Percentiles rank a stretch among this genome's conserved stretches.
These are phyloP conservation scores for Penicillium coffeae DNA, from an alignment of 495 filamentous ascomycete genomes.

Conservation along the genomic window DNA sequence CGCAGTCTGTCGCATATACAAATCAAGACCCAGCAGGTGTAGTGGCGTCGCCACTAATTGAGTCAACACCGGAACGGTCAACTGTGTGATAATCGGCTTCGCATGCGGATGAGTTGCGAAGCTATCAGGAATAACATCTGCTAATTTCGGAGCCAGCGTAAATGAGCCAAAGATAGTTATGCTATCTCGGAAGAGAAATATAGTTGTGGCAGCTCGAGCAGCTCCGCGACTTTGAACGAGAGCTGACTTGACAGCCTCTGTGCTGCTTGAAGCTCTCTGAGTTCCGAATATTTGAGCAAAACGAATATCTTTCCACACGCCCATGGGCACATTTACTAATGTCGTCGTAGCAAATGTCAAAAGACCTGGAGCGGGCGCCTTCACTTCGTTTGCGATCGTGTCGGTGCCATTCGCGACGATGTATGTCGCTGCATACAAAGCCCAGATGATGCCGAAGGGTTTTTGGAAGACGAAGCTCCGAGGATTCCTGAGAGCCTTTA, in stretches of 20 bases:
- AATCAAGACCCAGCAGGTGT: conserved; percentile 31
- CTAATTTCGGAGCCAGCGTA: conserved; percentile 25
- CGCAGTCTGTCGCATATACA: conserved; percentile 27
- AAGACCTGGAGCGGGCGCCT: conserved; percentile 16
- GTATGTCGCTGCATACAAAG: conserved; percentile 33
- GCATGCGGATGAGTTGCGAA: conserved; percentile 20
- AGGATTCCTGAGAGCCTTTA: conserved; percentile 18
- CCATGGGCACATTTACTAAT: conserved; percentile 32
- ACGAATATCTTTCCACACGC: conserved; percentile 35
- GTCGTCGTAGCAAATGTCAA: conserved; percentile 26
- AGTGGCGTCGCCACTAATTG: conserved; percentile 34
- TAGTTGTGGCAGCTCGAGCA: conserved; percentile 19
- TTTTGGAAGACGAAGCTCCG: conserved; percentile 20
- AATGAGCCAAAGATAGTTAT: conserved; percentile 39
- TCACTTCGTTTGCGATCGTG: conserved; percentile 20
- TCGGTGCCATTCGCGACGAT: conserved; percentile 31
- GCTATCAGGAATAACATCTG: conserved; percentile 22
- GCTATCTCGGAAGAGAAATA: conserved; percentile 52
- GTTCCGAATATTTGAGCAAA: conserved; percentile 32
- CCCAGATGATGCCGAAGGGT: conserved; percentile 27
- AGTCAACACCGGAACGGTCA: conserved; percentile 29
- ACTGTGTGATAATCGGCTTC: conserved; percentile 29
- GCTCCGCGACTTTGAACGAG: conserved; percentile 11
- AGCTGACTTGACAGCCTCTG: conserved; percentile 1
- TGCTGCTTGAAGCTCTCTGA: conserved; percentile 1